Evolutionary conservation across 1,139 yeast genomes (phyloP).

Genomic region (Saccharomycopsis hybrid): DNA sequence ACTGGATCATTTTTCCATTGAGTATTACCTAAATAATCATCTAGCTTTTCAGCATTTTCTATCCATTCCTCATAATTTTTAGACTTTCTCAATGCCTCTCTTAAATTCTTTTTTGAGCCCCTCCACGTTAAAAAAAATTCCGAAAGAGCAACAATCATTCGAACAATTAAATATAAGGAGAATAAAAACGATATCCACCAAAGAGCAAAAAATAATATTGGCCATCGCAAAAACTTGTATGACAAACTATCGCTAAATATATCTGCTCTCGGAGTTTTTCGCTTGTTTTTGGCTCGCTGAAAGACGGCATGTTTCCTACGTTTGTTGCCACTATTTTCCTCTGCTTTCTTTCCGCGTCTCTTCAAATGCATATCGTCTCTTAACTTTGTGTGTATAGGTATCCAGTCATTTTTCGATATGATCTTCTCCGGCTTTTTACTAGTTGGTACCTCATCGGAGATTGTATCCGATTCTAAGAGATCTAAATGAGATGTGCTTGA

Average conservation of each 20-base stretch:
- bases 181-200: slow-evolving; percentile 51
- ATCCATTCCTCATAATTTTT: slow-evolving; percentile 57
- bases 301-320: slow-evolving; percentile 15
- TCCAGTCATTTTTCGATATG: slow-evolving; percentile 63
- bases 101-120: slow-evolving; percentile 46
- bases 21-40: slow-evolving; percentile 50
- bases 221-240: slow-evolving; percentile 59
- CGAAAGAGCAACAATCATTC: slow-evolving; percentile 58
- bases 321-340: slow-evolving; percentile 5
- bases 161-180: slow-evolving; percentile 42
- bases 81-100: slow-evolving; percentile 45
- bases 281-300: not conserved
- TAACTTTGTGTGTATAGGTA: slow-evolving; percentile 41
- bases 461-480: not conserved
- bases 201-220: slow-evolving; percentile 45
- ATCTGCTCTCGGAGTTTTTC: slow-evolving; percentile 11
- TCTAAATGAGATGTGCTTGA: slow-evolving; percentile 14
- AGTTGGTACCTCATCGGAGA: slow-evolving; percentile 21
- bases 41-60: slow-evolving; percentile 49
- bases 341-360: slow-evolving; percentile 5
- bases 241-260: slow-evolving; percentile 31
- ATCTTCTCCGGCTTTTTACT: slow-evolving; percentile 35
- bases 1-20: slow-evolving; percentile 59
- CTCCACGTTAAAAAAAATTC: slow-evolving; percentile 56
- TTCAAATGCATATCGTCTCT: slow-evolving; percentile 10